A percentile compares a stretch with the other conserved stretches of the same genome.
phyloP scores from a whole-genome alignment of 371 early-diverging fungal genomes.

The Apophysomyces ossiformis region DNA sequence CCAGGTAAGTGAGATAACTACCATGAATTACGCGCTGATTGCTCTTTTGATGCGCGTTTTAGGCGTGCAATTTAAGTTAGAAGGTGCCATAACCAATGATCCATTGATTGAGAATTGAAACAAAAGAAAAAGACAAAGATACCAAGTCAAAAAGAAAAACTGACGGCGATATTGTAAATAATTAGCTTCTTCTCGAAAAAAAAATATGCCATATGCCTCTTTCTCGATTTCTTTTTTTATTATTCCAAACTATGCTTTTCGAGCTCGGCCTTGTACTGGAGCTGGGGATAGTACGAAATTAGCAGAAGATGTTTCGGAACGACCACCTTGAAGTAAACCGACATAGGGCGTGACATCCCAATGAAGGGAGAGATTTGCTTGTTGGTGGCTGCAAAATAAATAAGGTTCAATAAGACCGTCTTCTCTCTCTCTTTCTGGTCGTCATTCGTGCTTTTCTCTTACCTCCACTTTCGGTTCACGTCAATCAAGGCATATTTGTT shows the following conservation, averaged over 20 bases:
- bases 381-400: slow-evolving; percentile 32
- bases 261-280: not conserved
- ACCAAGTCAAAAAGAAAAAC: not conserved
- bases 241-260: not conserved
- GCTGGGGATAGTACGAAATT: slow-evolving; percentile 24
- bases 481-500: slow-evolving; percentile 80
- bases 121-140: not conserved
- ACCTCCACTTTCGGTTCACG: slow-evolving; percentile 72
- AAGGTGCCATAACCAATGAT: slow-evolving; percentile 16
- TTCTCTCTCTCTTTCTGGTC: not conserved
- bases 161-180: not conserved
- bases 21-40: not conserved
- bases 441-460: slow-evolving; percentile 27
- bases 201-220: not conserved
- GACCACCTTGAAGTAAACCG: slow-evolving; percentile 71
- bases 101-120: slow-evolving; percentile 3
- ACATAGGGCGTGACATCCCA: slow-evolving; percentile 91
- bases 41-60: not conserved
- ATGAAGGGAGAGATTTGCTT: slow-evolving; percentile 80
- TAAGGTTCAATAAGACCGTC: not conserved
- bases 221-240: not conserved
- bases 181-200: not conserved
- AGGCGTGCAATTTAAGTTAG: slow-evolving; percentile 21
- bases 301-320: slow-evolving; percentile 21
- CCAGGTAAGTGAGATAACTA: slow-evolving; percentile 21